Conservation (phyloP, 495 filamentous ascomycete species). For the Xylaria scruposa region DNA sequence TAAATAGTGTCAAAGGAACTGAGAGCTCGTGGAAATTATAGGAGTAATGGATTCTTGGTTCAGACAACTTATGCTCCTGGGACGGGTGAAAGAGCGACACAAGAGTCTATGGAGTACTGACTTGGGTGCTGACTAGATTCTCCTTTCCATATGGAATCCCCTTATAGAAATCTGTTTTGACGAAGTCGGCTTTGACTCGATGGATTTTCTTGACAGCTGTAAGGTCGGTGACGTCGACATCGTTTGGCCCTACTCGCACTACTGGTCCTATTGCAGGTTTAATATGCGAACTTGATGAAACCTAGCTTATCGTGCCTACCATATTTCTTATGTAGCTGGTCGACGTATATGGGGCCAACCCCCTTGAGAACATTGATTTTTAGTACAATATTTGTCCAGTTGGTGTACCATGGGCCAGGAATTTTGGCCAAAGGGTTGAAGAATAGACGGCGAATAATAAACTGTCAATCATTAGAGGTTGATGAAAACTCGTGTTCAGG, state of each 20-base stretch:
- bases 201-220: conserved; percentile 49
- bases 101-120: not conserved
- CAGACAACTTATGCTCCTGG: not conserved
- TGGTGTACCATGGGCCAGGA: conserved; percentile 43
- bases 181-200: conserved; percentile 40
- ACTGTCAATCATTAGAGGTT: not conserved
- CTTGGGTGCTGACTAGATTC: conserved; percentile 32
- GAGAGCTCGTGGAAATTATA: not conserved
- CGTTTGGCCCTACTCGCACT: conserved; percentile 48
- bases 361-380: conserved; percentile 46
- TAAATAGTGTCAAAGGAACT: not conserved
- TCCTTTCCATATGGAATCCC: conserved; percentile 16
- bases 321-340: conserved; percentile 52
- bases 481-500: not conserved
- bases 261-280: conserved; percentile 42
- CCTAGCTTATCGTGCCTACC: conserved; percentile 34
- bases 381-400: conserved; percentile 44
- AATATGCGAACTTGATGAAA: not conserved
- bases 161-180: conserved; percentile 34
- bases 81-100: not conserved
- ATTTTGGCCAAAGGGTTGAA: conserved; percentile 33
- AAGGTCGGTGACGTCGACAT: conserved; percentile 50
- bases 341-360: conserved; percentile 44
- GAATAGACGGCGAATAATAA: not conserved
- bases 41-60: not conserved